Evolutionary conservation across 2,329 filamentous ascomycete genomes (phyloP).

Genomic region (Ophiostoma sp.): DNA sequence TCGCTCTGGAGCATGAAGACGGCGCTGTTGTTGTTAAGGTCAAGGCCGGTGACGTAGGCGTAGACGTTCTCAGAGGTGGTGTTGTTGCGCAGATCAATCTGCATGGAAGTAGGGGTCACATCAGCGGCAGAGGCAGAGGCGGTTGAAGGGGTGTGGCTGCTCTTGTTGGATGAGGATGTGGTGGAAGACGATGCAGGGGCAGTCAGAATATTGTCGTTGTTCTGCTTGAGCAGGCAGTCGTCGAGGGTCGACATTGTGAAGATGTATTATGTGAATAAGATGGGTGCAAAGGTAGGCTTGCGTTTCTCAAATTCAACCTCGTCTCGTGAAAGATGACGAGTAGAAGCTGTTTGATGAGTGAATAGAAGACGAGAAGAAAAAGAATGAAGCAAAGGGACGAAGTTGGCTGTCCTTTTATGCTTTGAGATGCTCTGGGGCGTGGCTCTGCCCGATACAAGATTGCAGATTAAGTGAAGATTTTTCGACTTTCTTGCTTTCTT

Average conservation of each 20-base stretch:
- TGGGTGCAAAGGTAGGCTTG: background rate
- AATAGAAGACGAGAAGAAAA: background rate
- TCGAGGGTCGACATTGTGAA: conserved; percentile 31
- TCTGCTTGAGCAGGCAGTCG: conserved; percentile 29
- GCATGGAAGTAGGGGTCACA: conserved; percentile 40
- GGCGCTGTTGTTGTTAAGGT: conserved; percentile 53
- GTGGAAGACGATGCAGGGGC: conserved; percentile 23
- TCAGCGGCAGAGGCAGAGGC: conserved; percentile 1
- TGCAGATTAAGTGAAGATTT: background rate
- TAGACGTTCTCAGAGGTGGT: conserved; percentile 56
- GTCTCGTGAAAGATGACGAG: background rate
- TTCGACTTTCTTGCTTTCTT: background rate
- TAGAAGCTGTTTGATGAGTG: conserved; percentile 7
- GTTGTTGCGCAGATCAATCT: conserved; percentile 60
- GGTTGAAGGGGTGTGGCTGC: background rate
- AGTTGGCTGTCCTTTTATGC: conserved; percentile 1
- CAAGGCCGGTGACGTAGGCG: conserved; percentile 65
- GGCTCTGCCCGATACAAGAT: background rate
- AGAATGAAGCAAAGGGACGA: background rate
- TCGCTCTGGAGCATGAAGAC: conserved; percentile 61
- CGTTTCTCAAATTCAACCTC: background rate
- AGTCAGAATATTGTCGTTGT: conserved; percentile 28
- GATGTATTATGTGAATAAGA: too few species aligned
- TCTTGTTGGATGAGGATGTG: conserved; percentile 6
- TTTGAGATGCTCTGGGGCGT: background rate